Conservation (phyloP, 225 moss, liverwort and hornwort species). For the Pseudisothecium myosuroides region DNA sequence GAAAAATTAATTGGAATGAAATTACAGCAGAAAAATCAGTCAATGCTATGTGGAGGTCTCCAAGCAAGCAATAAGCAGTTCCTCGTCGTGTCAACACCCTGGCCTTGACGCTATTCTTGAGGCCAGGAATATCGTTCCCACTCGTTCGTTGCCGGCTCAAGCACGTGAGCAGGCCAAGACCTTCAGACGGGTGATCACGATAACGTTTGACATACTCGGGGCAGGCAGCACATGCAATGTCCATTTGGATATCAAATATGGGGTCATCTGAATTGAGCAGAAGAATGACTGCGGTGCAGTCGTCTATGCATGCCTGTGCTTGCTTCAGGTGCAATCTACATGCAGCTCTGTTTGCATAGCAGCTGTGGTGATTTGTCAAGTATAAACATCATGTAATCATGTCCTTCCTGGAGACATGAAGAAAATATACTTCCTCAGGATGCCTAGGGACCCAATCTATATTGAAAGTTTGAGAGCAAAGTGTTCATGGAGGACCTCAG, state of each 20-base stretch:
- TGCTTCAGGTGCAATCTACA: slow-evolving; percentile 40
- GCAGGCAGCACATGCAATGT: slow-evolving; percentile 17
- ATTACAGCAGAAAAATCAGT: slow-evolving; percentile 19
- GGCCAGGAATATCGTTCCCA: slow-evolving; percentile 1
- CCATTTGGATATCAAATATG: slow-evolving; percentile 30
- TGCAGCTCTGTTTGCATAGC: slow-evolving; percentile 40
- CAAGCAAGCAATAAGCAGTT: slow-evolving; percentile 31
- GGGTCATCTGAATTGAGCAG: slow-evolving; percentile 23
- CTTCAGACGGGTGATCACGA: slow-evolving; percentile 23
- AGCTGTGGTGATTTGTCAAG: slow-evolving; percentile 18
- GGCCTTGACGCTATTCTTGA: slow-evolving; percentile 20
- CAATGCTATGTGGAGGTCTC: slow-evolving; percentile 14
- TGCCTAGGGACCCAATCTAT: not conserved
- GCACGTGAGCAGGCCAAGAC: slow-evolving; percentile 31
- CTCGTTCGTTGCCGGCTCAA: slow-evolving; percentile 28
- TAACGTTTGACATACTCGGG: slow-evolving; percentile 21
- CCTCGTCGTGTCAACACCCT: slow-evolving; percentile 27
- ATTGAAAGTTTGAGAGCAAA: not conserved
- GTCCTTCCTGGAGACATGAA: not conserved
- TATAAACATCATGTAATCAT: not conserved
- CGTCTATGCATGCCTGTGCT: slow-evolving; percentile 35
- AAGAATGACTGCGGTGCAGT: slow-evolving; percentile 22
- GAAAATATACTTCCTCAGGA: not conserved
- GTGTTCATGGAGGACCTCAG: not conserved
- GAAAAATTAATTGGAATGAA: not conserved